These are phyloP conservation scores for Sisymbrium irio DNA, from an alignment of 345 rosid species.

Conservation along the genomic window DNA sequence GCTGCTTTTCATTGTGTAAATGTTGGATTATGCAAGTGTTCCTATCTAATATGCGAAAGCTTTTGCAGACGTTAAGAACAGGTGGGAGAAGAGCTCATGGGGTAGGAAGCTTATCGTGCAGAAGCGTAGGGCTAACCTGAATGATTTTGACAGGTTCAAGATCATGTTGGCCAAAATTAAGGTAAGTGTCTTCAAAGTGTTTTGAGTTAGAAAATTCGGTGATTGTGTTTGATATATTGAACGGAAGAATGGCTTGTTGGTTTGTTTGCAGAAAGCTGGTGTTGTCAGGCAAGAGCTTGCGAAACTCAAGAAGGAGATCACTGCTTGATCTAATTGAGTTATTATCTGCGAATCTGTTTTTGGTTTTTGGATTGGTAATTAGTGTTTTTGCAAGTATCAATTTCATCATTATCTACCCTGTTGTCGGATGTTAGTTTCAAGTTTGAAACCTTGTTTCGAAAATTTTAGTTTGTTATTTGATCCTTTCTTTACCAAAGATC, in stretches of 20 bases:
- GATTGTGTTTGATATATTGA: neutral
- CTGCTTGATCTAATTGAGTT: slow-evolving; percentile 22
- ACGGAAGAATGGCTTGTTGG: neutral
- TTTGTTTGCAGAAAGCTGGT: slow-evolving; percentile 45
- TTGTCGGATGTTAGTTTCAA: slow-evolving; percentile 13
- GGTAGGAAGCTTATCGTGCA: slow-evolving; percentile 78
- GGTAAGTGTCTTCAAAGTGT: slow-evolving; percentile 33
- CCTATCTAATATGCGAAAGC: neutral
- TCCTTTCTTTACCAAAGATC: neutral
- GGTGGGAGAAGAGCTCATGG: slow-evolving; percentile 83
- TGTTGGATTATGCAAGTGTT: neutral
- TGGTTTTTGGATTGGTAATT: slow-evolving; percentile 9
- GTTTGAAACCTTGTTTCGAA: neutral
- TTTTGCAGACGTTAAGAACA: slow-evolving; percentile 66
- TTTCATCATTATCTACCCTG: neutral
- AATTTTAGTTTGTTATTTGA: slow-evolving; percentile 3
- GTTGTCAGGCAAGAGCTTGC: slow-evolving; percentile 56
- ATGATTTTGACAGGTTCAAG: slow-evolving; percentile 83
- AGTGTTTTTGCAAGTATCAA: slow-evolving; percentile 13
- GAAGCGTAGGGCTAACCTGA: slow-evolving; percentile 65
- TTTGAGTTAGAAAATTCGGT: neutral
- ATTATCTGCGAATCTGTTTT: neutral
- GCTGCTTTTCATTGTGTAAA: neutral
- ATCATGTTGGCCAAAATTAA: slow-evolving; percentile 79
- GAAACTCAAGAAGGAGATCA: slow-evolving; percentile 48